Percentiles rank a stretch among this genome's conserved stretches.
These are phyloP conservation scores for Rhizoclosmatium globosum DNA, from an alignment of 192 early-diverging fungal species.

Conservation along the genomic window DNA sequence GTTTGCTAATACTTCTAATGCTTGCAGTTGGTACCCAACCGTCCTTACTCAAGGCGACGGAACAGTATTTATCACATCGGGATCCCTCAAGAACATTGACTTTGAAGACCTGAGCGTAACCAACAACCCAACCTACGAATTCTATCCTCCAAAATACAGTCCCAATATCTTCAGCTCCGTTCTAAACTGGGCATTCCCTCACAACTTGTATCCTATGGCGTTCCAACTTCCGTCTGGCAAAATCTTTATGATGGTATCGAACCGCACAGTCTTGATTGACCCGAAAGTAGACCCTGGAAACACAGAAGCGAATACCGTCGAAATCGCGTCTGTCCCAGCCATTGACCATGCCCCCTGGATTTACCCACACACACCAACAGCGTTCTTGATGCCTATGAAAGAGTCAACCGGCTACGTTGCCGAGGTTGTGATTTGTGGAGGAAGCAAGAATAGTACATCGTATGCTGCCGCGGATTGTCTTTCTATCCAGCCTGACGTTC, in stretches of 20 bases:
- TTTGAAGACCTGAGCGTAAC: constrained; percentile 30
- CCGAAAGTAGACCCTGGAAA: constrained; percentile 17
- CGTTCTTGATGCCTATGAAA: constrained; percentile 44
- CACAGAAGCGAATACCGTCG: constrained; percentile 16
- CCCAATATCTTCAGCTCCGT: not conserved
- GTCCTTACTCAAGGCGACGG: constrained; percentile 27
- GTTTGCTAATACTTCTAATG: not conserved
- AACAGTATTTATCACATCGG: constrained; percentile 32
- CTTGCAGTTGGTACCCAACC: constrained; percentile 31
- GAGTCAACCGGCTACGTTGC: constrained; percentile 29
- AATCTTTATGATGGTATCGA: constrained; percentile 37
- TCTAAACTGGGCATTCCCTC: constrained; percentile 32
- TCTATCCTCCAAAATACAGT: constrained; percentile 30
- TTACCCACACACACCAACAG: constrained; percentile 47
- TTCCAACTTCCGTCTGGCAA: constrained; percentile 30
- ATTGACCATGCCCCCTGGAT: constrained; percentile 40
- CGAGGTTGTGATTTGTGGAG: constrained; percentile 47
- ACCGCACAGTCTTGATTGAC: constrained; percentile 41
- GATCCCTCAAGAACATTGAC: constrained; percentile 38
- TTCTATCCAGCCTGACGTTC: constrained; percentile 34
- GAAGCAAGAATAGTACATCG: constrained; percentile 17
- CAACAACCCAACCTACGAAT: constrained; percentile 57
- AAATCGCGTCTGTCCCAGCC: constrained; percentile 1
- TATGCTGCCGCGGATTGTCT: constrained; percentile 30
- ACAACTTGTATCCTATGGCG: constrained; percentile 34